These are phyloP conservation scores for Candida caryicola DNA, from an alignment of 805 yeast genomes.

Conservation along the genomic window DNA sequence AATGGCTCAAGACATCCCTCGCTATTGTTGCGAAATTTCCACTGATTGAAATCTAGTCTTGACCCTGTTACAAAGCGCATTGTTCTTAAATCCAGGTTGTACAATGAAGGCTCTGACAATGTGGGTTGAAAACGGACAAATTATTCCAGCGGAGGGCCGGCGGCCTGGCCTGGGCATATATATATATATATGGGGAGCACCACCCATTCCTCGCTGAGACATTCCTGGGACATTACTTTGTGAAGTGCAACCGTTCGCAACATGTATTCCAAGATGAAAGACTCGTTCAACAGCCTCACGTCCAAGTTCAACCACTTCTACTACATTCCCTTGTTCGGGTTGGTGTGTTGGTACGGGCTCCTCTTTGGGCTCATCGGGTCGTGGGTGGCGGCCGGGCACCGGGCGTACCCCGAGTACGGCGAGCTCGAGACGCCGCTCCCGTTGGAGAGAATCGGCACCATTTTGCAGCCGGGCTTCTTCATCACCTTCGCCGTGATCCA, in stretches of 20 bases:
- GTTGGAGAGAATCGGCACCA: constrained; percentile 24
- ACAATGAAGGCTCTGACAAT: background rate
- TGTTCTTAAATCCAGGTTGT: background rate
- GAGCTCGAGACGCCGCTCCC: constrained; percentile 22
- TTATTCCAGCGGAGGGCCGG: background rate
- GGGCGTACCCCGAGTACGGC: constrained; percentile 20
- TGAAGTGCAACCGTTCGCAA: background rate
- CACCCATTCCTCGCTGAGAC: background rate
- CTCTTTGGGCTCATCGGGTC: constrained; percentile 19
- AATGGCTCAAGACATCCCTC: background rate
- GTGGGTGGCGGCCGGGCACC: constrained; percentile 20
- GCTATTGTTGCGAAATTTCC: background rate
- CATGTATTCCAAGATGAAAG: constrained; percentile 7
- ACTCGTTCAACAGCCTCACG: constrained; percentile 13
- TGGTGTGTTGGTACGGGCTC: constrained; percentile 23
- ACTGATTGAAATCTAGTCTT: background rate
- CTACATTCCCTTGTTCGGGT: constrained; percentile 24
- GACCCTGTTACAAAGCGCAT: background rate
- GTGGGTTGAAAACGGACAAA: background rate
- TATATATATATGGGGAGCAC: background rate
- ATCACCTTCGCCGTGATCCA: constrained; percentile 20
- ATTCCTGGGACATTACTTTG: background rate
- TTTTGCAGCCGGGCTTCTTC: constrained; percentile 22
- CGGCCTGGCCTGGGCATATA: too few relatives aligned
- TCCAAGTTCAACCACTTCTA: constrained; percentile 25